Base-by-base conservation (phyloP, 108 stramenopile genomes). In the Fragilariopsis cylindrus region DNA sequence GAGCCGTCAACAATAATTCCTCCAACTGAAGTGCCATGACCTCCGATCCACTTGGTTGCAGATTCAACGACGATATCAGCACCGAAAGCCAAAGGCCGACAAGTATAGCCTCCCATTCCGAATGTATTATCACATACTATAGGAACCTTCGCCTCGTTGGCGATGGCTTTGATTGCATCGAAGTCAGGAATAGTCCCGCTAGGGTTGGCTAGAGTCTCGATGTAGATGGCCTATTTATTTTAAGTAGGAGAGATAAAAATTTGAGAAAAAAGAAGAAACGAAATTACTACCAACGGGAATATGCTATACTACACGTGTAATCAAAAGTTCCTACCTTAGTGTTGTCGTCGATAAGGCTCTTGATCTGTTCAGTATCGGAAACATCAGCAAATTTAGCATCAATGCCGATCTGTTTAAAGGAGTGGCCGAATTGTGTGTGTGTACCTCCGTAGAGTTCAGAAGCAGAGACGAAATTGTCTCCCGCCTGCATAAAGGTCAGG, bases 31-130 rank as follows among this genome's bases (percentile, higher is more conserved):
- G 60, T 70, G 47, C 79, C 79, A 48, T 80, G 79, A 40, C 97
- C 97, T 47, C 95, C 93, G 39, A 87, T 74, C 97, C 97, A 98
- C 73, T 98, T 98, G 53, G 97, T 96, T 45, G 81, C 67, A 16
- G 93, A 94, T 58, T 79, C 65, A 4, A 88, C 84, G 40, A 98
- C 72, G 66, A 98, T 90, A 57, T 94, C 88, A 44, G 82, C 90
- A 70, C 97, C 97, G 71, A 72, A 84, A 5, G 93, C 90, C 54
- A 98, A 74, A 1, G 97, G 97, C 45, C 81, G 81, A 81, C 92
- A 92, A 7, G 94, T 43, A 73, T 93, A 94, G 9, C 85, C 86
- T 55, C 83, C 87, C 49, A 85, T 80, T n/a, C 49, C 48, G 77
- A 98, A 98, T 8, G 97, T 98, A 21, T 79, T 79, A 75, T 98